Conservation (phyloP, 345 rosid genomes). For the Acer saccharum region DNA sequence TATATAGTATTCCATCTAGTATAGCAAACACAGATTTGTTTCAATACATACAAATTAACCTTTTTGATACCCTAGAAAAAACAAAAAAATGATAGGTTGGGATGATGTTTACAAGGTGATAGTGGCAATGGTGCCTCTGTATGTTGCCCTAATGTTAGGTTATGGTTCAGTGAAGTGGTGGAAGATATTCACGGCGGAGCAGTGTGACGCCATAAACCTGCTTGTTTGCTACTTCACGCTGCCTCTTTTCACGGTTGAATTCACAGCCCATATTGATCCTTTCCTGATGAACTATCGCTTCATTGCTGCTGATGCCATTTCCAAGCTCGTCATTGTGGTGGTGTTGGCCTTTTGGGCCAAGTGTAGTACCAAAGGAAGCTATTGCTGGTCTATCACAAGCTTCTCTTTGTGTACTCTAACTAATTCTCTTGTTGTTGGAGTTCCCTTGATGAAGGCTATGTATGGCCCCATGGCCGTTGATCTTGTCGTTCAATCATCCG, state of each 20-base stretch:
- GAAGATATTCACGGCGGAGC: conserved; percentile 68
- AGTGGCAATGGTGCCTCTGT: conserved; percentile 81
- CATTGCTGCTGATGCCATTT: conserved; percentile 63
- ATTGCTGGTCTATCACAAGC: conserved; percentile 78
- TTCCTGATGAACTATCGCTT: conserved; percentile 71
- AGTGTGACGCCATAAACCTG: conserved; percentile 77
- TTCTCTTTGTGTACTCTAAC: conserved; percentile 72
- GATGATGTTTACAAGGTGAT: conserved; percentile 77
- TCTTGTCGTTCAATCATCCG: conserved; percentile 73
- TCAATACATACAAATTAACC: neutral
- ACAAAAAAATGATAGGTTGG: conserved; percentile 63
- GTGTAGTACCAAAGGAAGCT: conserved; percentile 66
- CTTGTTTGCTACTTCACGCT: conserved; percentile 81
- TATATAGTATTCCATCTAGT: neutral
- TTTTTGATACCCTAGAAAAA: neutral
- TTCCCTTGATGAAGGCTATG: conserved; percentile 72
- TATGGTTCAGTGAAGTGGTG: conserved; percentile 95
- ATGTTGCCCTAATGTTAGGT: conserved; percentile 71
- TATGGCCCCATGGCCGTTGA: conserved; percentile 71
- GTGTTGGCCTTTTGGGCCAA: conserved; percentile 66
- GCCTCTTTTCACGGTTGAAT: conserved; percentile 76
- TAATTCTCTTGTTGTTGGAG: conserved; percentile 72
- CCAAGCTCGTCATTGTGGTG: conserved; percentile 59
- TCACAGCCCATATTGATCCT: conserved; percentile 71
- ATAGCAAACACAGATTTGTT: neutral